Percentiles rank a stretch among this genome's conserved stretches.
phyloP scores from a whole-genome alignment of 345 rosid species.

The Eucalyptus dawsonii region DNA sequence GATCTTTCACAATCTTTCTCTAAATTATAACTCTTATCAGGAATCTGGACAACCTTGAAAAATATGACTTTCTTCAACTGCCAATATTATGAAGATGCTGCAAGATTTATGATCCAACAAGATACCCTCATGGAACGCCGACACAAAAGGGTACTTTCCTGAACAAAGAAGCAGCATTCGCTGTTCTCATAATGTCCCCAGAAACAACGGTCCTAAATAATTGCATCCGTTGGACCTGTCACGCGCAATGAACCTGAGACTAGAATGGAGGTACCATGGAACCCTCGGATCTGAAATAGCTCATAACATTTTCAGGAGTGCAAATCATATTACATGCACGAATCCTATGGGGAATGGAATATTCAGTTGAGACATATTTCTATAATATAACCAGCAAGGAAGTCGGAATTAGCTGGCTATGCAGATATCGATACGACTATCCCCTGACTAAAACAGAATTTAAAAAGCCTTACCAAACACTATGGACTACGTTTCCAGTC shows the following conservation, averaged over 20 bases:
- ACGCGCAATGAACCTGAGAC: neutral
- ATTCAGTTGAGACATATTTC: neutral
- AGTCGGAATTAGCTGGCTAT: neutral
- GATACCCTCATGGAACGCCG: neutral
- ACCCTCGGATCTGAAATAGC: neutral
- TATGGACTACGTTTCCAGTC: neutral
- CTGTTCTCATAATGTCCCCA: neutral
- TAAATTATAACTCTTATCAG: neutral
- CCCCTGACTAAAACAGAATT: neutral
- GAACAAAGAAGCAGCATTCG: neutral
- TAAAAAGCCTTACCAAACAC: neutral
- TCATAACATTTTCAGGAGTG: neutral
- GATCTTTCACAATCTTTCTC: neutral
- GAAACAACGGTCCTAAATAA: neutral
- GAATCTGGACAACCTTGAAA: neutral
- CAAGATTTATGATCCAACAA: neutral
- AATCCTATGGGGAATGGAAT: neutral
- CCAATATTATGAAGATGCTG: neutral
- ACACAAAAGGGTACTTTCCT: neutral
- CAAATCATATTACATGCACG: neutral
- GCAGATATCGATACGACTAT: neutral
- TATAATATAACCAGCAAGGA: neutral
- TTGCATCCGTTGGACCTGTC: neutral
- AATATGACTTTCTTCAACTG: neutral
- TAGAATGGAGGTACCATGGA: neutral